Base-by-base conservation (phyloP, 306 rosid species). In the Cucurbita maxima region DNA sequence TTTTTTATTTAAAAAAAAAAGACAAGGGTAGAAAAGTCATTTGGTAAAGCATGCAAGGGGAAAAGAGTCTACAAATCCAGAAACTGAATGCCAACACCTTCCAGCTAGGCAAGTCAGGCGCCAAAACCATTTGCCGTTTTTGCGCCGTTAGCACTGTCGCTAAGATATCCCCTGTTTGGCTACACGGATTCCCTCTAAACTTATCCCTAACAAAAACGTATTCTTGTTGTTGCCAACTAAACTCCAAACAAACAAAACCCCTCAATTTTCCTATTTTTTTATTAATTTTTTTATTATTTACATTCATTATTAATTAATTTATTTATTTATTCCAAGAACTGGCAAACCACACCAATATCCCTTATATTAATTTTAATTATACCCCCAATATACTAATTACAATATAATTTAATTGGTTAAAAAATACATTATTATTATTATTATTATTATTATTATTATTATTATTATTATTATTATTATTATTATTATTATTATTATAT, bases 21-120 rank as follows among this genome's bases (percentile, higher is more conserved):
- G 3, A 2, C 0, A 64, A 43, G 63, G 66, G 56, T 55, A 67
- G 53, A 76, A 8, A 25, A 14, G 76, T 43, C 36, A 73, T 40
- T 52, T 48, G 16, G 7, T 5, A 25, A 7, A 51, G 75, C 8
- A 76, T 19, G 58, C 4, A 45, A 55, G 83, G 84, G 59, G 59
- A 81, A 77, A 81, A 77, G 2, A 53, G 79, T 78, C 58, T 58
- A 22, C 13, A 54, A 74, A 59, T 66, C 53, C 69, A 81, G 69
- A 58, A 74, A 79, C 76, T 34, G 79, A 20, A 75, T 73, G 81
- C 81, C 76, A 73, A 74, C 72, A 16, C 13, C 55, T 74, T 48
- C 76, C 84, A 59, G 58, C 79, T 55, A 45, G 51, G 74, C 71
- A 56, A 18, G 40, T 66, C 53, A 79, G 70, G 75, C 82, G 75